phyloP scores from a whole-genome alignment of 139 green algal genomes.

The Chlorella sp. region DNA sequence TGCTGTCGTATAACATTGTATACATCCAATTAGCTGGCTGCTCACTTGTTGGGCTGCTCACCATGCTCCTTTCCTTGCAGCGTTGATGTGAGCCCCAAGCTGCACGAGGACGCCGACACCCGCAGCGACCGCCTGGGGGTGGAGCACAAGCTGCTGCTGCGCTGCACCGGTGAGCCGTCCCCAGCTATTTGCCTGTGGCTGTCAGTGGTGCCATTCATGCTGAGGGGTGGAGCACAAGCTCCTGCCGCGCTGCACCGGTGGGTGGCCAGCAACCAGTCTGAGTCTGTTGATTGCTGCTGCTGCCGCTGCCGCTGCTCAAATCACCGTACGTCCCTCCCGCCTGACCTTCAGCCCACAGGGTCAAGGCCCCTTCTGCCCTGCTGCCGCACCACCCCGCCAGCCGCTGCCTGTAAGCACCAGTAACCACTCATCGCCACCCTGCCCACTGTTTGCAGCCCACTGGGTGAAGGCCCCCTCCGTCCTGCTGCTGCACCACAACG shows the following conservation, averaged over 20 bases:
- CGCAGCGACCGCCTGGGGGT: slow-evolving; percentile 49
- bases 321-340: background rate
- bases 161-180: slow-evolving; percentile 24
- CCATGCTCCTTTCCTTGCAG: background rate
- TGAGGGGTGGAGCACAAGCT: background rate
- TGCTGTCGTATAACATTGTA: too few relatives aligned
- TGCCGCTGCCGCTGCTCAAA: background rate
- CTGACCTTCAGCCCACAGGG: background rate
- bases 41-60: too few relatives aligned
- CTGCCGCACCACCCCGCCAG: background rate
- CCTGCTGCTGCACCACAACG: slow-evolving; percentile 83
- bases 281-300: too few relatives aligned
- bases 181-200: too few relatives aligned
- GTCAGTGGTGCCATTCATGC: too few relatives aligned
- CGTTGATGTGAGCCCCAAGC: slow-evolving; percentile 71
- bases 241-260: background rate
- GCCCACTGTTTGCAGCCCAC: slow-evolving; percentile 11
- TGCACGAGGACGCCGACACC: slow-evolving; percentile 74
- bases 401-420: too few relatives aligned
- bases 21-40: too few relatives aligned
- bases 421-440: background rate
- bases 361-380: background rate
- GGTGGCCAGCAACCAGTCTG: too few relatives aligned
- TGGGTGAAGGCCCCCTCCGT: slow-evolving; percentile 77
- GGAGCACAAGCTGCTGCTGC: slow-evolving; percentile 63